Base-by-base conservation (phyloP, 805 yeast genomes). In the Brettanomyces custersianus region DNA sequence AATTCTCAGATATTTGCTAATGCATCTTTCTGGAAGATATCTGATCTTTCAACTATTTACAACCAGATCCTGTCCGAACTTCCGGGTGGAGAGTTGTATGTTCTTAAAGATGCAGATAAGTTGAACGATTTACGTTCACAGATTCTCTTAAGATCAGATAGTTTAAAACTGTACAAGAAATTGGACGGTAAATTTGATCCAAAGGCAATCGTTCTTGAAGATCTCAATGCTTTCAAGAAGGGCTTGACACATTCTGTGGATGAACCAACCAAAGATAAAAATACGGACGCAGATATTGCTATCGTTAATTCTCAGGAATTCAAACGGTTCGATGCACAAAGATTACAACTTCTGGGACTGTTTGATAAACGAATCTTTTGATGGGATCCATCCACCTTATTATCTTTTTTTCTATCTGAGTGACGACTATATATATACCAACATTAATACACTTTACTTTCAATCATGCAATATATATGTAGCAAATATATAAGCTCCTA, bases 351-450 rank as follows among this genome's bases (percentile, higher is more conserved):
- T 19, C 36, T 53, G 12, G 46, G 49, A 4, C 33, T 48, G 19
- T 35, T 49, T 24, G 42, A 49, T 29, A 52, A 45, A 29, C 41
- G 34, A 29, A 43, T 53, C 9, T 53, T 53, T 29, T 40, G 38
- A 36, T 10, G 8, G 4, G 15, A 25, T 9, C 12, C 12, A 22
- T 22, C 9, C 12, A 12, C 9, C 25, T 12, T 12, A 22, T 12
- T 10, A 8, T 25, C 28, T 25, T 25, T 11, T 25, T 11, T 15
- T 10, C 10, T 9, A 29, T 18, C 7, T 10, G 10, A 7, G 18
- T n/a, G n/a, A n/a, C n/a, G n/a, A n/a, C n/a, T n/a, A n/a, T n/a
- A n/a, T n/a, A n/a, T n/a, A n/a, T n/a, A n/a, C n/a, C n/a, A n/a
- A n/a, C n/a, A n/a, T n/a, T n/a, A n/a, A n/a, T n/a, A n/a, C n/a